Percentiles rank a stretch among this genome's conserved stretches.
These are phyloP conservation scores for Globisporangium middletonii DNA, from an alignment of 352 stramenopile genomes.

Conservation along the genomic window DNA sequence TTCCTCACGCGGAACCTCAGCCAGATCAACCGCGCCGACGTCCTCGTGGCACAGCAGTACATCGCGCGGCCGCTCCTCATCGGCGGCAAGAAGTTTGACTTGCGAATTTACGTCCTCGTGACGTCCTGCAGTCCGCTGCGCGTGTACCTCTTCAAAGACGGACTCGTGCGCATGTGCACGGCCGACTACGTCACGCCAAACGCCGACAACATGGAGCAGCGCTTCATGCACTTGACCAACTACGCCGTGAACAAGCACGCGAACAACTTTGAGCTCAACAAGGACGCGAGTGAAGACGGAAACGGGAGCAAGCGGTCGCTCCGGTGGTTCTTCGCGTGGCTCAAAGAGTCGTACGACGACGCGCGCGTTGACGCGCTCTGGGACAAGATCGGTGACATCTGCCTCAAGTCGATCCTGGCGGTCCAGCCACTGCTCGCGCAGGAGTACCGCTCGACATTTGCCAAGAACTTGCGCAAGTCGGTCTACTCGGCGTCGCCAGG, in stretches of 20 bases:
- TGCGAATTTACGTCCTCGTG: slow-evolving; percentile 90
- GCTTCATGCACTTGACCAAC: slow-evolving; percentile 92
- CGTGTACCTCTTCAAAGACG: slow-evolving; percentile 90
- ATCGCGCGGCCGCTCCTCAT: slow-evolving; percentile 69
- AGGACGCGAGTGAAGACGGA: slow-evolving; percentile 47
- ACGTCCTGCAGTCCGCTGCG: slow-evolving; percentile 81
- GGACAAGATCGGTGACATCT: slow-evolving; percentile 92
- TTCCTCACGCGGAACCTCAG: slow-evolving; percentile 92
- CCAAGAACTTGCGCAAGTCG: slow-evolving; percentile 67
- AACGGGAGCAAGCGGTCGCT: slow-evolving; percentile 85
- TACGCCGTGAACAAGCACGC: slow-evolving; percentile 91
- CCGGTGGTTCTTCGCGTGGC: slow-evolving; percentile 91
- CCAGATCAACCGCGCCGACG: slow-evolving; percentile 83
- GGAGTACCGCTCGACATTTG: slow-evolving; percentile 89
- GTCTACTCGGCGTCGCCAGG: slow-evolving; percentile 29
- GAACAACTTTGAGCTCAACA: slow-evolving; percentile 84
- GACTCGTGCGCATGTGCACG: slow-evolving; percentile 87
- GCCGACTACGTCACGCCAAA: slow-evolving; percentile 84
- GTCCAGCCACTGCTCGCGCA: slow-evolving; percentile 90
- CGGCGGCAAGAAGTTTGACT: slow-evolving; percentile 91
- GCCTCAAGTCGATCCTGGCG: slow-evolving; percentile 90
- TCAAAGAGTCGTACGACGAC: slow-evolving; percentile 59
- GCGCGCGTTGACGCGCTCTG: slow-evolving; percentile 79
- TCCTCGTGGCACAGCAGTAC: slow-evolving; percentile 87
- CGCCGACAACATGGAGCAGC: slow-evolving; percentile 75